Evolutionary conservation across 495 filamentous ascomycete genomes (phyloP), one percentile per base, ranked within the genome.

Genomic region (Aspergillus bertholletiae): DNA sequence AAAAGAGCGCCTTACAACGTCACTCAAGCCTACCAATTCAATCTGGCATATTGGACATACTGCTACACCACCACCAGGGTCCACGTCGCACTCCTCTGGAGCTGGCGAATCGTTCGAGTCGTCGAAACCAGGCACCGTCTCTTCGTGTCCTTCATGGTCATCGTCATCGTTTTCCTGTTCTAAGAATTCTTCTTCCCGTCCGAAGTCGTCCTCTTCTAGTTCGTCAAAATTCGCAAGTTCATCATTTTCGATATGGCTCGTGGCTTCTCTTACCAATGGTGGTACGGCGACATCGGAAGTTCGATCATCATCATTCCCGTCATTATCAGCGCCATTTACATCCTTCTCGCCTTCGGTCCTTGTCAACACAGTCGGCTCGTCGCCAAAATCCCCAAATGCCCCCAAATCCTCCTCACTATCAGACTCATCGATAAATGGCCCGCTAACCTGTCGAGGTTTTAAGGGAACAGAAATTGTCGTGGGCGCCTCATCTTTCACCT

Each of bases 1-100:
- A 37, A 40, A 22, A 22, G 8, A 21, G 13, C 2, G 44, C 64
- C 67, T 73, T 67, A 84, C 78, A 47, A 78, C 75, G 46, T 88
- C 78, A 28, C 66, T 80, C 34, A 88, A 63, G 2, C 84, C 84
- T 3, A 62, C 71, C 17, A 96, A 68, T 60, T 70, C 83, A 28
- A 72, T 73, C 59, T 80, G 79, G 61, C 92, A 97, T 40, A 96
- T 82, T 1, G 92, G 92, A 72, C 92, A 97, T 47, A 70, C 62
- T 3, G 54, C 51, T n/a, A 64, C 61, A 21, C 53, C 63, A 1
- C 58, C 49, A 7, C 47, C 27, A 47, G 22, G 37, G 15, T 52
- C 56, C 1, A 74, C 32, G 72, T 72, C 20, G 81, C 79, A 44
- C 79, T 73, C 34, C 70, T 70, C 48, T 69, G 68, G 24, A 63